These are phyloP conservation scores for Monosiga brevicollis DNA, from an alignment of 78 protist genomes.

Conservation along the genomic window DNA sequence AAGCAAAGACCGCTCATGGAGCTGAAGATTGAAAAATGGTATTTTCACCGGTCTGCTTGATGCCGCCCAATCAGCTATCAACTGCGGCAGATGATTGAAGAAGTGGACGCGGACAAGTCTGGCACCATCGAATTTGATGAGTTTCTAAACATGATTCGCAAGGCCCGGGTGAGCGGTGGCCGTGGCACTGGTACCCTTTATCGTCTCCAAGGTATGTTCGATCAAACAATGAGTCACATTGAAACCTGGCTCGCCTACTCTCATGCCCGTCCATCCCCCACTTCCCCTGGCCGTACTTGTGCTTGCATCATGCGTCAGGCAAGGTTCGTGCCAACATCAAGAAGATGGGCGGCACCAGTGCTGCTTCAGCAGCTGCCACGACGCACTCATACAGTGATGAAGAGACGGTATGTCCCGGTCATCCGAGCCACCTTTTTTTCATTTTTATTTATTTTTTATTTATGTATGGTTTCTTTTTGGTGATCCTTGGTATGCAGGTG, in stretches of 20 bases:
- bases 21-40: too few species aligned
- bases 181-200: not conserved
- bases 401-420: conserved; percentile 28
- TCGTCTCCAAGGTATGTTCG: too few species aligned
- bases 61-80: too few species aligned
- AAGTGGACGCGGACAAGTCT: conserved; percentile 26
- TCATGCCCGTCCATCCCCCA: too few species aligned
- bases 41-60: too few species aligned
- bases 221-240: too few species aligned
- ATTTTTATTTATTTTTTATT: not conserved
- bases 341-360: not conserved
- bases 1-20: too few species aligned
- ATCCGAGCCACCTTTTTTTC: not conserved
- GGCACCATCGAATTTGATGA: conserved; percentile 36
- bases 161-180: not conserved
- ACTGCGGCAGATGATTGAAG: conserved; percentile 24
- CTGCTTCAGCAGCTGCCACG: conserved; percentile 33
- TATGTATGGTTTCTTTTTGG: not conserved
- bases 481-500: not conserved
- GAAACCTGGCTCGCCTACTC: too few species aligned
- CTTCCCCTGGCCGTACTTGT: too few species aligned
- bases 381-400: conserved; percentile 65
- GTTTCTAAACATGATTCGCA: conserved; percentile 16
- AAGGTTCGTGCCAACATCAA: not conserved
- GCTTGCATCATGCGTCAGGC: too few species aligned